Percentiles rank a stretch among this genome's conserved stretches.
Evolutionary conservation across 2,329 filamentous ascomycete species (phyloP).

Genomic region (Venturia carpophila): DNA sequence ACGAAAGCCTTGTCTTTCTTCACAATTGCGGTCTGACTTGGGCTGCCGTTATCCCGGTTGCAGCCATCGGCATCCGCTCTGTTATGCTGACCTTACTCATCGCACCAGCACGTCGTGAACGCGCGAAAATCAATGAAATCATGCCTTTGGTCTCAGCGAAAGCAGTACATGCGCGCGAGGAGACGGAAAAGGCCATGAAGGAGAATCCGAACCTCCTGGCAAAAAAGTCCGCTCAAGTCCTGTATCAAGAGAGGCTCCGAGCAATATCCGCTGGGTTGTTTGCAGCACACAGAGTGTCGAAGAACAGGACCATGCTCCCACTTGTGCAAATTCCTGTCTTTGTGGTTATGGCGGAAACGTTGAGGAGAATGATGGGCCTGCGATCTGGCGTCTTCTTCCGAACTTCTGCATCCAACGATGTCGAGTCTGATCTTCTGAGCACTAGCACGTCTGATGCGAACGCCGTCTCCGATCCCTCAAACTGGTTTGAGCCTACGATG

Average conservation of each 20-base stretch:
- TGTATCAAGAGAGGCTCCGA: neutral
- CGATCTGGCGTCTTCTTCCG: conserved; percentile 12
- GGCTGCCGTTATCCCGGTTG: conserved; percentile 47
- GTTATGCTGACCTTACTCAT: conserved; percentile 42
- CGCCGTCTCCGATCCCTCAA: neutral
- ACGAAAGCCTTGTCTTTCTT: conserved; percentile 27
- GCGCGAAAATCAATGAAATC: conserved; percentile 21
- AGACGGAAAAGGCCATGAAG: neutral
- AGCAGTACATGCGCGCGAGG: conserved; percentile 20
- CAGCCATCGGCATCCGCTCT: conserved; percentile 45
- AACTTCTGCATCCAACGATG: neutral
- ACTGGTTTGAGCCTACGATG: conserved; percentile 16
- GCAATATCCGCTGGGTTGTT: neutral
- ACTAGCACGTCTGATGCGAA: neutral
- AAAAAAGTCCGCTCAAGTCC: neutral
- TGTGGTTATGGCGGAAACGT: conserved; percentile 31
- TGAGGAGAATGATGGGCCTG: conserved; percentile 30
- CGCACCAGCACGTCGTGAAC: conserved; percentile 34
- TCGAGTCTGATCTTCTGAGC: neutral
- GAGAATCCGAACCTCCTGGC: neutral
- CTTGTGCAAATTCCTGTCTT: conserved; percentile 31
- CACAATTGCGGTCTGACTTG: conserved; percentile 45
- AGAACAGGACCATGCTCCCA: neutral
- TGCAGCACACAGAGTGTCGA: neutral
- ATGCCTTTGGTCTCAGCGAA: conserved; percentile 27